A percentile compares a stretch with the other conserved stretches of the same genome.
phyloP scores from a whole-genome alignment of 2,329 filamentous ascomycete species.

The Ceratocystis variospora region DNA sequence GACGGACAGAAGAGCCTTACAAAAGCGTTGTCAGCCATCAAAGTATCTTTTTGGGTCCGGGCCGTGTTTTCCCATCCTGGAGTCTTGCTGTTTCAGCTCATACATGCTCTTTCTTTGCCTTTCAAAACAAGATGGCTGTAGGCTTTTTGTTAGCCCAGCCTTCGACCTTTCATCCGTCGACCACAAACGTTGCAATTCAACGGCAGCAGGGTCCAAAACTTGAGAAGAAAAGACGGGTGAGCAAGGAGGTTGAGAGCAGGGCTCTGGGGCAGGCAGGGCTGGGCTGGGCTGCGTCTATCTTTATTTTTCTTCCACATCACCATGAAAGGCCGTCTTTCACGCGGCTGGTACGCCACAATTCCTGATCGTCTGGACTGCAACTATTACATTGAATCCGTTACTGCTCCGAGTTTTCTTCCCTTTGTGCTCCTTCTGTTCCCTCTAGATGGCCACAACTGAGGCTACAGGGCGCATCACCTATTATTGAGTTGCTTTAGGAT shows the following conservation, averaged over 20 bases:
- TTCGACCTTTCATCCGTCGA: neutral
- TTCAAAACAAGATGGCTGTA: neutral
- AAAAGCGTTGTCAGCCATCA: no score
- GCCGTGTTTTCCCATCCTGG: no score
- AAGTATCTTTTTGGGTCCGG: no score
- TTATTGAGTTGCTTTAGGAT: no score
- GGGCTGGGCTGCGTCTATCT: neutral
- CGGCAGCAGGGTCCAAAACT: neutral
- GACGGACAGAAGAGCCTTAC: no score
- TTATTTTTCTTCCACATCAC: neutral
- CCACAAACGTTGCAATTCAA: neutral
- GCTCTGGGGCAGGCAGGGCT: neutral
- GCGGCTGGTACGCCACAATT: neutral
- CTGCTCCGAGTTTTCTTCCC: neutral
- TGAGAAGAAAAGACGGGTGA: neutral
- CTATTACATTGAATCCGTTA: no score
- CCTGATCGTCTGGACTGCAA: no score
- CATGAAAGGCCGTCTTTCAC: neutral
- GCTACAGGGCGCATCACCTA: no score
- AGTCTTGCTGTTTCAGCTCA: neutral
- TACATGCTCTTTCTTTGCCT: neutral
- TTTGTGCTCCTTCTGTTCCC: neutral
- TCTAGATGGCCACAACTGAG: neutral
- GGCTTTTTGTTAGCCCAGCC: neutral
- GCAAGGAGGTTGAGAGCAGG: neutral